A percentile compares a stretch with the other conserved stretches of the same genome.
Conservation (phyloP, 129 eudicot species). For the Deinandra increscens region DNA sequence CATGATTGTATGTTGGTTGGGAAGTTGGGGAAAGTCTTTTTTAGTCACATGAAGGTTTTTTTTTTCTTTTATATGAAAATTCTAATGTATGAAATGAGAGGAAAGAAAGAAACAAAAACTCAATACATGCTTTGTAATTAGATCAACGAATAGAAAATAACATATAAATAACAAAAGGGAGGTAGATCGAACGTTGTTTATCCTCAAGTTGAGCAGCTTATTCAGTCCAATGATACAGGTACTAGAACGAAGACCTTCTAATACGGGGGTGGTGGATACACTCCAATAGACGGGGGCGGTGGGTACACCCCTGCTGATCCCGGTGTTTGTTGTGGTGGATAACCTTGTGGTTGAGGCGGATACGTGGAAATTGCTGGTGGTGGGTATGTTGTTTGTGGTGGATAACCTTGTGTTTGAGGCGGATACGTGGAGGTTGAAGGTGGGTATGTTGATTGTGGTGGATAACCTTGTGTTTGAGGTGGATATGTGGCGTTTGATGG, state of each 20-base stretch:
- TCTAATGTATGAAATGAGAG: not conserved
- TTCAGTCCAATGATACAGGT: constrained; percentile 8
- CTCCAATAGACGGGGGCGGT: constrained; percentile 11
- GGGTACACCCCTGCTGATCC: constrained; percentile 12
- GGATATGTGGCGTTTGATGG: no score
- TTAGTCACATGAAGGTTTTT: no score
- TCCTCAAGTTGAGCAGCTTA: constrained; percentile 23
- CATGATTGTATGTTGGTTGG: no score
- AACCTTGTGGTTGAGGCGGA: constrained; percentile 5
- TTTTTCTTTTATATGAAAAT: no score
- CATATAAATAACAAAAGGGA: not conserved
- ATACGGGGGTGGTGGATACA: constrained; percentile 26
- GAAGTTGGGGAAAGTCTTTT: no score
- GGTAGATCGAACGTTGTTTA: constrained; percentile 10
- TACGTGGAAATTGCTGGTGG: constrained; percentile 1
- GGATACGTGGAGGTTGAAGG: not conserved
- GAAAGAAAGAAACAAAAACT: not conserved
- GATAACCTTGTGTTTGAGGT: not conserved
- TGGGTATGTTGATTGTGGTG: not conserved
- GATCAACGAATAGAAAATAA: not conserved
- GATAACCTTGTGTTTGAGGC: no score
- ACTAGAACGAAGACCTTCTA: not conserved
- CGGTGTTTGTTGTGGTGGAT: not conserved
- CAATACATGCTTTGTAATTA: not conserved
- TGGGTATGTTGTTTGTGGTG: constrained; percentile 5